Conservation (phyloP, 768 basidiomycete species). For the Pleurotus djamor region DNA sequence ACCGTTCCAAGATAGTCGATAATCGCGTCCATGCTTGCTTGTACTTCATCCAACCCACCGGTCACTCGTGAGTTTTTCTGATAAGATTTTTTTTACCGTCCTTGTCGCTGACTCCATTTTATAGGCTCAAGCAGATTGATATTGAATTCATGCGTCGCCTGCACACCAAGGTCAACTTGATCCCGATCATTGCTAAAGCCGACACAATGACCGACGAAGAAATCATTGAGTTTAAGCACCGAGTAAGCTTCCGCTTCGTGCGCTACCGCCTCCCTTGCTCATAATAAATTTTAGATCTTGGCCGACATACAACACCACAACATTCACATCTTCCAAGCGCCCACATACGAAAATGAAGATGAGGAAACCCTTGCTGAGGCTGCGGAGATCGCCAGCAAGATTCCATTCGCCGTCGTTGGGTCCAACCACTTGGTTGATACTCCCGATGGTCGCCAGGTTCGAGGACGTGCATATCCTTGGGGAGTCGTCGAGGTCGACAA, state of each 20-base stretch:
- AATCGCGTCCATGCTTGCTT: slow-evolving; percentile 98
- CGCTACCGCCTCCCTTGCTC: background rate
- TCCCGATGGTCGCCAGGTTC: slow-evolving; percentile 87
- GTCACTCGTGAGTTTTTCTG: slow-evolving; percentile 77
- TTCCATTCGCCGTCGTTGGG: slow-evolving; percentile 98
- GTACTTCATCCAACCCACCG: slow-evolving; percentile 99
- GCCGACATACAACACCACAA: slow-evolving; percentile 93
- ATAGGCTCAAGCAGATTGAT: slow-evolving; percentile 94
- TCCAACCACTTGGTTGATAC: slow-evolving; percentile 82
- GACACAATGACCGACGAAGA: slow-evolving; percentile 99
- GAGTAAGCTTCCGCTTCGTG: slow-evolving; percentile 48
- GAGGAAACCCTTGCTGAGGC: slow-evolving; percentile 97
- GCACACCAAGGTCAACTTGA: slow-evolving; percentile 97
- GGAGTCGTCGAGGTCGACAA: slow-evolving; percentile 99
- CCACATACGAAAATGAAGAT: slow-evolving; percentile 96
- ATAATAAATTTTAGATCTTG: slow-evolving; percentile 58
- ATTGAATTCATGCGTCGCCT: slow-evolving; percentile 99
- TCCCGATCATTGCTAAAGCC: slow-evolving; percentile 97
- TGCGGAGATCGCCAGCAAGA: slow-evolving; percentile 97
- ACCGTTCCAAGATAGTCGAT: slow-evolving; percentile 90
- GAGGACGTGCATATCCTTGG: slow-evolving; percentile 97
- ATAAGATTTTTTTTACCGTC: background rate
- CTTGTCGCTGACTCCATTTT: slow-evolving; percentile 4
- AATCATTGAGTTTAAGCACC: slow-evolving; percentile 86
- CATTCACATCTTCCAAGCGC: slow-evolving; percentile 98